Percentiles rank a stretch among this genome's conserved stretches.
Conservation (phyloP, 768 basidiomycete genomes). For the Daedaleopsis nitida region DNA sequence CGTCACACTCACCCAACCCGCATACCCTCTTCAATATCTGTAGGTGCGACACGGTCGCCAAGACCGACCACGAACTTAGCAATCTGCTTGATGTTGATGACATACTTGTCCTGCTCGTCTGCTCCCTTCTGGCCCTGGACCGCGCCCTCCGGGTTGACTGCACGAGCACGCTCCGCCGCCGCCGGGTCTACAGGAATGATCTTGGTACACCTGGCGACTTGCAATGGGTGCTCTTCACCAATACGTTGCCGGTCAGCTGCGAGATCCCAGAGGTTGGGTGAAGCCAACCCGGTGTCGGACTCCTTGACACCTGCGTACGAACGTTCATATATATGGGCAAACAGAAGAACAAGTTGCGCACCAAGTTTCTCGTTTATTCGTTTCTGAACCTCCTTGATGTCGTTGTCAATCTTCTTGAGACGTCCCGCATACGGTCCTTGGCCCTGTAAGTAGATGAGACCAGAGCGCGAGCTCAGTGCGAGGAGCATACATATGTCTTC, state of each 20-base stretch:
- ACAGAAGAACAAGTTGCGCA: constrained; percentile 28
- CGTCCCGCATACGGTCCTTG: constrained; percentile 95
- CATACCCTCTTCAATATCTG: constrained; percentile 99
- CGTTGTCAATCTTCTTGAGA: constrained; percentile 85
- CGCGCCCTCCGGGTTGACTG: constrained; percentile 78
- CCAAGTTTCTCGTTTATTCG: constrained; percentile 98
- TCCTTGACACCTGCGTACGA: constrained; percentile 81
- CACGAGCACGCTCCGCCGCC: constrained; percentile 74
- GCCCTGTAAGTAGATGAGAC: constrained; percentile 54
- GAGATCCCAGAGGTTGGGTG: constrained; percentile 97
- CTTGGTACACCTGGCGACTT: constrained; percentile 98
- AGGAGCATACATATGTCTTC: constrained; percentile 84
- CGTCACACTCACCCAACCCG: constrained; percentile 82
- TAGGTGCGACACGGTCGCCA: constrained; percentile 94
- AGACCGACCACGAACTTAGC: constrained; percentile 99
- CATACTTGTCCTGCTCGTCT: constrained; percentile 98
- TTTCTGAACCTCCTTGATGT: constrained; percentile 96
- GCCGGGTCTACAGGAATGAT: constrained; percentile 85
- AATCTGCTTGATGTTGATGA: constrained; percentile 99
- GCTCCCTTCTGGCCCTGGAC: constrained; percentile 91
- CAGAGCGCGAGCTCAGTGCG: neutral
- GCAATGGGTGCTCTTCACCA: constrained; percentile 89
- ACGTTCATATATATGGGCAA: constrained; percentile 1
- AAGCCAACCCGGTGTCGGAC: constrained; percentile 94
- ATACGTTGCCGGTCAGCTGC: constrained; percentile 90